These are phyloP conservation scores for Rhypophila decipiens DNA, from an alignment of 495 filamentous ascomycete species.

Conservation along the genomic window DNA sequence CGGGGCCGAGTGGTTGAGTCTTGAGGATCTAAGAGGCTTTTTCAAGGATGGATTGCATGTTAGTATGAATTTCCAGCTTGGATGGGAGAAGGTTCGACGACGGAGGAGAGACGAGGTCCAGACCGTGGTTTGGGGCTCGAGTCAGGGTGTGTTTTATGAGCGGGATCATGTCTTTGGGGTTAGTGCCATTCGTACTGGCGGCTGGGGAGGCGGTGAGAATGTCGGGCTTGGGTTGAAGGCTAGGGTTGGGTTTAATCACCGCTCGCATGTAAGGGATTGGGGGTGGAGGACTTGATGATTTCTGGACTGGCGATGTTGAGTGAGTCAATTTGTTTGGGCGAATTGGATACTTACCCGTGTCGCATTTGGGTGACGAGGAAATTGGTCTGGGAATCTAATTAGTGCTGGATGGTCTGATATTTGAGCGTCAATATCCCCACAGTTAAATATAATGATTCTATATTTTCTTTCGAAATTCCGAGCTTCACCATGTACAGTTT, in stretches of 20 bases:
- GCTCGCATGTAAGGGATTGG: constrained; percentile 16
- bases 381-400: too few relatives aligned
- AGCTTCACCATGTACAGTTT: too few relatives aligned
- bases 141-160: neutral
- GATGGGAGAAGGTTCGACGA: constrained; percentile 12
- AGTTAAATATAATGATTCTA: too few relatives aligned
- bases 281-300: constrained; percentile 18
- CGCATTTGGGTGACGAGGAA: too few relatives aligned
- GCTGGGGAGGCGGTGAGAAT: constrained; percentile 18
- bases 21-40: constrained; percentile 4
- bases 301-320: too few relatives aligned
- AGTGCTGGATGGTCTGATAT: too few relatives aligned
- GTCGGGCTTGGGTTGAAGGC: constrained; percentile 18
- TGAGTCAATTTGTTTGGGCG: too few relatives aligned
- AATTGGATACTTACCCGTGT: too few relatives aligned
- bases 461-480: too few relatives aligned
- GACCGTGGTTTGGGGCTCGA: neutral
- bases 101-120: constrained; percentile 2
- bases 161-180: constrained; percentile 15
- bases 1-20: constrained; percentile 13
- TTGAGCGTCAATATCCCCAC: too few relatives aligned
- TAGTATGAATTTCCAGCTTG: constrained; percentile 16
- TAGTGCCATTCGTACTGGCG: constrained; percentile 12
- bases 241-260: constrained; percentile 11
- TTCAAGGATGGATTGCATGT: constrained; percentile 19